phyloP scores from a whole-genome alignment of 1,284 basidiomycete genomes.

The Malassezia equina region DNA sequence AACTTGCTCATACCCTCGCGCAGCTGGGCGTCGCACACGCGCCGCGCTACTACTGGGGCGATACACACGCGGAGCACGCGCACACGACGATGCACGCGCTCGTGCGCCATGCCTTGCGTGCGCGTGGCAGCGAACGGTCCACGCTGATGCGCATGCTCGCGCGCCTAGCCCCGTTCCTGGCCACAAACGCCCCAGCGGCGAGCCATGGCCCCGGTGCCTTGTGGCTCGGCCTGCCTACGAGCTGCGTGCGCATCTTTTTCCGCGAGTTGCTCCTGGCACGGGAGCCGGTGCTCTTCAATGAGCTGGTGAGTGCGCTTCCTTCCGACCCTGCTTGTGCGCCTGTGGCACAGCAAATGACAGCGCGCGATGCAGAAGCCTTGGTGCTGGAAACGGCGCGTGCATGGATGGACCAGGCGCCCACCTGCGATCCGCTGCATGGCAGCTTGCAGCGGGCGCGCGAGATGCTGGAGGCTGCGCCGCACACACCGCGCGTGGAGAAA shows the following conservation, averaged over 20 bases:
- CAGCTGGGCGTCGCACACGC: not conserved
- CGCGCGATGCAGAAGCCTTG: slow-evolving; percentile 1
- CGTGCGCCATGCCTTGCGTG: slow-evolving; percentile 1
- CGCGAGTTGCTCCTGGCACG: not conserved
- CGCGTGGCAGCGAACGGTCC: slow-evolving; percentile 1
- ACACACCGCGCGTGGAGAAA: not conserved
- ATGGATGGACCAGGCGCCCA: slow-evolving; percentile 7
- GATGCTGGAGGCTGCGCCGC: slow-evolving; percentile 7
- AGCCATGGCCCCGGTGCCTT: not conserved
- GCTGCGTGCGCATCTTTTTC: slow-evolving; percentile 1
- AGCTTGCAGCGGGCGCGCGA: slow-evolving; percentile 5
- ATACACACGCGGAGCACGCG: not conserved
- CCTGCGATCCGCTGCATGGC: slow-evolving; percentile 10
- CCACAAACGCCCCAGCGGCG: not conserved
- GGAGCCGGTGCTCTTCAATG: slow-evolving; percentile 7
- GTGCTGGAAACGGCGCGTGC: slow-evolving; percentile 5
- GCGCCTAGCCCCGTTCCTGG: slow-evolving; percentile 6
- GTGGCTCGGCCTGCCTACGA: not conserved
- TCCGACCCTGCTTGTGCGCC: not conserved
- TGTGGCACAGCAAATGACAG: not conserved
- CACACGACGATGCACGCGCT: not conserved
- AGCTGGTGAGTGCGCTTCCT: not conserved
- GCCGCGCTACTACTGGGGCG: not conserved
- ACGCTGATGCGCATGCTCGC: not conserved
- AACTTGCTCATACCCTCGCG: not conserved